Percentiles rank a stretch among this genome's conserved stretches.
phyloP scores from a whole-genome alignment of 2,329 filamentous ascomycete species.

The Shiraia sp. region DNA sequence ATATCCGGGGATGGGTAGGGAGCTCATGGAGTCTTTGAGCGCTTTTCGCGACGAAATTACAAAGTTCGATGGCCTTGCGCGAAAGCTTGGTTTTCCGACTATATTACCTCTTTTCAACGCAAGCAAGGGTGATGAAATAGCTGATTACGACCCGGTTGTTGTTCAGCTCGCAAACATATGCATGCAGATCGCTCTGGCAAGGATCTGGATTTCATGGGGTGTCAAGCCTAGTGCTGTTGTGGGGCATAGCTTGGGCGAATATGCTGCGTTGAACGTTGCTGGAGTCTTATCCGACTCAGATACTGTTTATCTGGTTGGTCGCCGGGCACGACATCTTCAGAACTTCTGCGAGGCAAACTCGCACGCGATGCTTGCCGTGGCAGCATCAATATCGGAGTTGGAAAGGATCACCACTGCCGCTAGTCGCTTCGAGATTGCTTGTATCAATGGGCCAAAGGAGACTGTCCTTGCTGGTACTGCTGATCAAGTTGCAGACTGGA shows the following conservation, averaged over 20 bases:
- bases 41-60: constrained; percentile 23
- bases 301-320: constrained; percentile 42
- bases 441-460: no score
- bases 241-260: constrained; percentile 45
- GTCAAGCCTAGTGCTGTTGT: constrained; percentile 15
- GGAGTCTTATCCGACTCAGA: constrained; percentile 40
- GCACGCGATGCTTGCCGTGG: constrained; percentile 38
- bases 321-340: constrained; percentile 36
- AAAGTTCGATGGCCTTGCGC: constrained; percentile 28
- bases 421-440: constrained; percentile 22
- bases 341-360: constrained; percentile 13
- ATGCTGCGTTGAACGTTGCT: constrained; percentile 42
- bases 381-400: constrained; percentile 6
- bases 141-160: background rate
- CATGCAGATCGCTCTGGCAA: constrained; percentile 43
- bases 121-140: background rate
- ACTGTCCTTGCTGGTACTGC: no score
- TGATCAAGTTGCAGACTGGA: no score
- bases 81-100: constrained; percentile 30
- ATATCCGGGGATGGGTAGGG: constrained; percentile 13
- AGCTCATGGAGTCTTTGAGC: constrained; percentile 11
- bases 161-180: constrained; percentile 47
- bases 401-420: background rate
- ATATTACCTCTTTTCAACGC: background rate
- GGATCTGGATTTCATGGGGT: constrained; percentile 12